Percentiles rank a stretch among this genome's conserved stretches.
These are phyloP conservation scores for Auricularia sp. DNA, from an alignment of 768 basidiomycete species.

Conservation along the genomic window DNA sequence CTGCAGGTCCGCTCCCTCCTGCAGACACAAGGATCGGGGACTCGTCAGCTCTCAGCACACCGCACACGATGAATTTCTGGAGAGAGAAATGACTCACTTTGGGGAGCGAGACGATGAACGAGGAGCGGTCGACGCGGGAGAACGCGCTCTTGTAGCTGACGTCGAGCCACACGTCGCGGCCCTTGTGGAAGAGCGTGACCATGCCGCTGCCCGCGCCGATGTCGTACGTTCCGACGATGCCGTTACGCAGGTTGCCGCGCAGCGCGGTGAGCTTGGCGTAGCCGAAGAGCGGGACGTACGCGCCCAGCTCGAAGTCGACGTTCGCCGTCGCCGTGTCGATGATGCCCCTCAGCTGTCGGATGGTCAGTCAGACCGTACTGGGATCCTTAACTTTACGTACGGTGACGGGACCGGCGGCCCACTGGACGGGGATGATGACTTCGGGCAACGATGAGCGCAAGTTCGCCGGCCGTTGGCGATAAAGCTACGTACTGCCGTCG, in stretches of 20 bases:
- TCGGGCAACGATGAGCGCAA: neutral
- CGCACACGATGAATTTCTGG: too few relatives aligned
- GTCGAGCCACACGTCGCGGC: conserved; percentile 2
- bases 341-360: neutral
- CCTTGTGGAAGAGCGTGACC: conserved; percentile 2
- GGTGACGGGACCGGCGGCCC: neutral
- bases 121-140: conserved; percentile 1
- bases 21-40: neutral
- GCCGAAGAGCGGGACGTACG: neutral
- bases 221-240: neutral
- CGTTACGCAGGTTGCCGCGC: neutral
- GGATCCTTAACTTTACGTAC: neutral
- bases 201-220: neutral
- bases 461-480: neutral
- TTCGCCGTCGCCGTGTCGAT: conserved; percentile 1
- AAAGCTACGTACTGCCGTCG: conserved; percentile 1
- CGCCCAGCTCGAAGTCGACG: conserved; percentile 1
- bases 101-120: conserved; percentile 1
- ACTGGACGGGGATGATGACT: conserved; percentile 1
- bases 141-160: conserved; percentile 1
- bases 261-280: neutral
- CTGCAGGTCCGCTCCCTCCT: neutral
- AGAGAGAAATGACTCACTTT: neutral
- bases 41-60: neutral
- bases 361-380: neutral